phyloP scores from a whole-genome alignment of 2,329 filamentous ascomycete genomes.

The Alternaria infectoria region DNA sequence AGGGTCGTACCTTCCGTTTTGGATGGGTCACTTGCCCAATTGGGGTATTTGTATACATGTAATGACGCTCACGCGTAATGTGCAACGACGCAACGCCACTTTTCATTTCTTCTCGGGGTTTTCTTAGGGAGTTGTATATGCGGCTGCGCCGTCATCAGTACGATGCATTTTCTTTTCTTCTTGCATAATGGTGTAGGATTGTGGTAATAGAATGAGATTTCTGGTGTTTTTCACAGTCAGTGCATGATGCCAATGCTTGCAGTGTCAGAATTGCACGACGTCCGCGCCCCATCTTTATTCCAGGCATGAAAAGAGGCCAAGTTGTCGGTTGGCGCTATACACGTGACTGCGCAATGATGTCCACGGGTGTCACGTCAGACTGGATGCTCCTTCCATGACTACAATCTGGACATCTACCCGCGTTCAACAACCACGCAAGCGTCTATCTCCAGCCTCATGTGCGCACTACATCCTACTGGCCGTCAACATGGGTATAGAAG shows the following conservation, averaged over 20 bases:
- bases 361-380: not conserved
- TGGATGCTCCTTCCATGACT: not conserved
- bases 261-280: not conserved
- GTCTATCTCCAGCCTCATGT: not conserved
- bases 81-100: conserved; percentile 8
- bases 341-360: not conserved
- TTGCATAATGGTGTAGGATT: not conserved
- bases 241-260: not conserved
- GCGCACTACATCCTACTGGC: not conserved
- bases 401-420: not conserved
- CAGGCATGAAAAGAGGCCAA: not conserved
- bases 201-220: not conserved
- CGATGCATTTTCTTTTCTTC: not conserved
- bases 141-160: not conserved
- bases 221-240: not conserved
- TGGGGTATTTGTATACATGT: not conserved
- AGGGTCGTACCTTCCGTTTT: not conserved
- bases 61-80: conserved; percentile 28
- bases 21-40: not conserved
- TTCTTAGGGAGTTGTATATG: conserved; percentile 3
- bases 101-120: not conserved
- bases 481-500: not conserved
- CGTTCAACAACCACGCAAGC: not conserved
- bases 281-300: too few species aligned
- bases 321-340: not conserved